Percentiles rank a stretch among this genome's conserved stretches.
phyloP scores from a whole-genome alignment of 495 filamentous ascomycete species.

The Penicillium canariense region DNA sequence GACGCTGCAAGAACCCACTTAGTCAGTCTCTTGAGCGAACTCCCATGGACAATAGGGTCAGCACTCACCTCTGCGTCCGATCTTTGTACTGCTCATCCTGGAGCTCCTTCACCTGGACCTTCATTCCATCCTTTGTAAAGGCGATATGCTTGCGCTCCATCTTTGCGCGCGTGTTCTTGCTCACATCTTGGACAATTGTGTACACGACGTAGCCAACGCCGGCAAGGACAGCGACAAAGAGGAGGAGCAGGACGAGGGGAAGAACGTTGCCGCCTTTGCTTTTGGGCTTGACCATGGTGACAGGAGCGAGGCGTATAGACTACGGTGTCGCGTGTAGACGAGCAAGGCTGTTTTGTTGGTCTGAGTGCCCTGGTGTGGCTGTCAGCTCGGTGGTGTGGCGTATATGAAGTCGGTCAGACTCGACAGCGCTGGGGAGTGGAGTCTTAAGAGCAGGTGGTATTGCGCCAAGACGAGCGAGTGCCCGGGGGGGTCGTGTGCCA shows the following conservation, averaged over 20 bases:
- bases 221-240: constrained; percentile 58
- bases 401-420: neutral
- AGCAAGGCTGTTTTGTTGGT: neutral
- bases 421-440: neutral
- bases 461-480: neutral
- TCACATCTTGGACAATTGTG: constrained; percentile 64
- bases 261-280: constrained; percentile 50
- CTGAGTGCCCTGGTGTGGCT: neutral
- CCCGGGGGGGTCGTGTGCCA: neutral
- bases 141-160: constrained; percentile 81
- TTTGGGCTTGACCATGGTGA: constrained; percentile 25
- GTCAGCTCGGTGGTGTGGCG: neutral
- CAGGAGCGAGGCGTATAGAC: neutral
- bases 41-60: neutral
- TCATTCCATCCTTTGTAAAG: constrained; percentile 81
- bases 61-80: constrained; percentile 65
- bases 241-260: constrained; percentile 71
- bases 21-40: constrained; percentile 5
- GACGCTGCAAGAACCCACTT: constrained; percentile 34
- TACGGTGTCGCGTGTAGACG: neutral
- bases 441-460: neutral
- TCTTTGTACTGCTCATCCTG: constrained; percentile 77
- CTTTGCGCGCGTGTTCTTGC: constrained; percentile 62
- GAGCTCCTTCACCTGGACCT: constrained; percentile 74
- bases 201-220: constrained; percentile 75